A percentile compares a stretch with the other conserved stretches of the same genome.
Evolutionary conservation across 1,139 yeast genomes (phyloP).

Genomic region (Pichia sp.): DNA sequence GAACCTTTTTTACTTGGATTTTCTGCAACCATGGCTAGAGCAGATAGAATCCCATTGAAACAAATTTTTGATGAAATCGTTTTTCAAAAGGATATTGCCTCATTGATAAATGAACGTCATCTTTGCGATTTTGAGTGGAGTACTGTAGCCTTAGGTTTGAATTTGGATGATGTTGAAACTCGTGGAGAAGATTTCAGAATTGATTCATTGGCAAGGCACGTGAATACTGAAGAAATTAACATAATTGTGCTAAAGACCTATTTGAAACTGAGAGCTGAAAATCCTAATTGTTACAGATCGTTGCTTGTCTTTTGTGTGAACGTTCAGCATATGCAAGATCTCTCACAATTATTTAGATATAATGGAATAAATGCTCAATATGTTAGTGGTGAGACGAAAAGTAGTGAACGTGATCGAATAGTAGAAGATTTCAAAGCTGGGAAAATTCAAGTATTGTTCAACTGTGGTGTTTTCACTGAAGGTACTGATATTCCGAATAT

Average conservation of each 20-base stretch:
- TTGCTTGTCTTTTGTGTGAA: slow-evolving; percentile 77
- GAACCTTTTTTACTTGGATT: slow-evolving; percentile 56
- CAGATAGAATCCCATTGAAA: slow-evolving; percentile 57
- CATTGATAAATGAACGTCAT: slow-evolving; percentile 64
- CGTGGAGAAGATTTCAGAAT: slow-evolving; percentile 45
- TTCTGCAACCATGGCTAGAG: slow-evolving; percentile 72
- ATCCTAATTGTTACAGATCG: slow-evolving; percentile 38
- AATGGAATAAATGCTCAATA: slow-evolving; percentile 66
- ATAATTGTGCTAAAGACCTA: slow-evolving; percentile 55
- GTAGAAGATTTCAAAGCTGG: slow-evolving; percentile 58
- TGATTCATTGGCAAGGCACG: slow-evolving; percentile 42
- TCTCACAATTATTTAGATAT: slow-evolving; percentile 47
- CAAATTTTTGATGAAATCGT: slow-evolving; percentile 67
- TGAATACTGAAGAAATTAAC: slow-evolving; percentile 50
- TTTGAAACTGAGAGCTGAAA: slow-evolving; percentile 33
- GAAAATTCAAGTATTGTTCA: slow-evolving; percentile 63
- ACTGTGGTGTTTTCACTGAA: slow-evolving; percentile 88
- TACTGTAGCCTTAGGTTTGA: slow-evolving; percentile 39
- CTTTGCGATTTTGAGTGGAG: slow-evolving; percentile 65
- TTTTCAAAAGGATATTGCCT: slow-evolving; percentile 56
- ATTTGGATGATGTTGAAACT: slow-evolving; percentile 31
- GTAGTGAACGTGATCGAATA: slow-evolving; percentile 43
- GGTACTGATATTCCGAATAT: slow-evolving; percentile 94
- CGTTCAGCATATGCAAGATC: slow-evolving; percentile 52
- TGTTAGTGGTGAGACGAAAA: slow-evolving; percentile 62